Evolutionary conservation across 768 basidiomycete genomes (phyloP).

Genomic region (Tricholoma bakamatsutake): DNA sequence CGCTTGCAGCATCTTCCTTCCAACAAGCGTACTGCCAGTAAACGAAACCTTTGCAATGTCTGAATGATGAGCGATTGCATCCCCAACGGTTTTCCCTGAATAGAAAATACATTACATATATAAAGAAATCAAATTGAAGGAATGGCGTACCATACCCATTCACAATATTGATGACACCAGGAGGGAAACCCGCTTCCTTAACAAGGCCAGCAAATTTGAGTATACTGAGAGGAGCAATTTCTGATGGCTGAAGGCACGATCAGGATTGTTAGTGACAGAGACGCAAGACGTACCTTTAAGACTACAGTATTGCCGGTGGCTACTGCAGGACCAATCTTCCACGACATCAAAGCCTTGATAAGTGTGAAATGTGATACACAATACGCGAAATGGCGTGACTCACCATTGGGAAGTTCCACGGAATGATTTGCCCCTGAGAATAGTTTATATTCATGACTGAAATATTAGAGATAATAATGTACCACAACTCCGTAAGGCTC

Average conservation of each 20-base stretch:
- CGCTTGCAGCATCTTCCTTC: conserved; percentile 73
- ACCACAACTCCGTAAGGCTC: conserved; percentile 44
- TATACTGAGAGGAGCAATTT: conserved; percentile 56
- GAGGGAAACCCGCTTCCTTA: conserved; percentile 60
- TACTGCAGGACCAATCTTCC: conserved; percentile 23
- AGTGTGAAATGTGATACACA: neutral
- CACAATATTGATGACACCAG: conserved; percentile 64
- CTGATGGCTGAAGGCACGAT: conserved; percentile 41
- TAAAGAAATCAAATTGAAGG: conserved; percentile 29
- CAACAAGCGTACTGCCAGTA: conserved; percentile 76
- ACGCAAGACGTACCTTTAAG: conserved; percentile 34
- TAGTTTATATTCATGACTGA: neutral
- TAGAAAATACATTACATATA: too few relatives aligned
- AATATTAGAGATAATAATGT: conserved; percentile 2
- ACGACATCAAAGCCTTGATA: conserved; percentile 16
- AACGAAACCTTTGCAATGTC: conserved; percentile 69
- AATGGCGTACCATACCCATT: conserved; percentile 47
- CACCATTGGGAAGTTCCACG: conserved; percentile 43
- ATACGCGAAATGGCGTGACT: neutral
- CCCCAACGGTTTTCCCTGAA: conserved; percentile 50
- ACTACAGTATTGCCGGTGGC: conserved; percentile 52
- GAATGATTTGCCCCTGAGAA: conserved; percentile 39
- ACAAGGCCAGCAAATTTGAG: conserved; percentile 43
- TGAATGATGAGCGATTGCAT: conserved; percentile 53
- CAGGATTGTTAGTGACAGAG: neutral